These are phyloP conservation scores for Hsuehochloa calcarea DNA, from an alignment of 176 grass and related monocot species.

Conservation along the genomic window DNA sequence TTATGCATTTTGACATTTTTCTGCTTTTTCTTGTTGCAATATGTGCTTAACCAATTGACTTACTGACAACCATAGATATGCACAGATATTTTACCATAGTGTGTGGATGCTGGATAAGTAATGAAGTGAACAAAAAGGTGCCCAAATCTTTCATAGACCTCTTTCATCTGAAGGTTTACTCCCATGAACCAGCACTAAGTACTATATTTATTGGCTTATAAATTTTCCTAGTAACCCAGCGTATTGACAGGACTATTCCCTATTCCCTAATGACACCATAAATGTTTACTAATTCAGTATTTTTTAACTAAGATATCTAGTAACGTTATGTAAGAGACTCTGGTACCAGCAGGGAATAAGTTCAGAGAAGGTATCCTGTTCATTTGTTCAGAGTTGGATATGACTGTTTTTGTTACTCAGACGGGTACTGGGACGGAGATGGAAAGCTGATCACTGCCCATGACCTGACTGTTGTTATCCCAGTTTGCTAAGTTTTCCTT, in stretches of 20 bases:
- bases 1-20: neutral
- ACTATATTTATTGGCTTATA: constrained; percentile 8
- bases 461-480: neutral
- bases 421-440: neutral
- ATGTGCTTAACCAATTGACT: no score
- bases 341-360: neutral
- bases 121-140: neutral
- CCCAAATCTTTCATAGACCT: neutral
- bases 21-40: neutral
- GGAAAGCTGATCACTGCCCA: constrained; percentile 3
- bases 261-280: neutral
- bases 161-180: neutral
- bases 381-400: neutral
- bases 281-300: neutral
- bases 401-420: neutral
- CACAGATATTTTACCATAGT: no score
- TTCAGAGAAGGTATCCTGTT: neutral
- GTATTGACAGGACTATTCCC: neutral
- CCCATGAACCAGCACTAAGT: neutral
- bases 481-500: neutral
- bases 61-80: no score
- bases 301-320: neutral
- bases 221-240: neutral
- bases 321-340: neutral
- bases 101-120: neutral